Evolutionary conservation across 2,329 filamentous ascomycete genomes (phyloP).

Genomic region (Ramichloridium luteum): DNA sequence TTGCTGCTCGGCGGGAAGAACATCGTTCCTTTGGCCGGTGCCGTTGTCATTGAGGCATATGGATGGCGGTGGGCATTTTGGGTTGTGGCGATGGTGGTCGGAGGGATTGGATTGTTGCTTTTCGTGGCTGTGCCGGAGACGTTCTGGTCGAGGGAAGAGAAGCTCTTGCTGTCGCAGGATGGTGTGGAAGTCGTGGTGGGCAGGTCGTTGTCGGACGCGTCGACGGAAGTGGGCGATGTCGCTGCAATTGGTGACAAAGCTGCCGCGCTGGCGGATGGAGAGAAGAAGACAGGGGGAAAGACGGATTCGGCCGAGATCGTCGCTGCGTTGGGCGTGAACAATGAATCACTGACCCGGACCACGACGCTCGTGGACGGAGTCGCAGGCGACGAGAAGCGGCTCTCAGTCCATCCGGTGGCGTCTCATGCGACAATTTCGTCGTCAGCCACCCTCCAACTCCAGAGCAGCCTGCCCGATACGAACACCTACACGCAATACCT

Average conservation of each 20-base stretch:
- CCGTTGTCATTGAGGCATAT: conserved; percentile 63
- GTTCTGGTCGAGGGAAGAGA: conserved; percentile 52
- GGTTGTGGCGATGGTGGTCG: conserved; percentile 73
- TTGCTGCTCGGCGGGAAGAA: conserved; percentile 77
- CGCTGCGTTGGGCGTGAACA: not conserved
- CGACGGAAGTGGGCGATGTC: conserved; percentile 3
- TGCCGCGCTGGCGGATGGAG: no score
- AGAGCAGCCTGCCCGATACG: conserved; percentile 4
- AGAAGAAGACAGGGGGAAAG: not conserved
- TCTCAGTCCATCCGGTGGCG: no score
- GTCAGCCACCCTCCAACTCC: not conserved
- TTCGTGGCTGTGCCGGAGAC: conserved; percentile 92
- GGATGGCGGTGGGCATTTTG: conserved; percentile 54
- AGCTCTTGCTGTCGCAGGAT: conserved; percentile 11
- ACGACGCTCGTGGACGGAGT: not conserved
- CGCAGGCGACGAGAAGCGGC: not conserved
- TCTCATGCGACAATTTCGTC: no score
- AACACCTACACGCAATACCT: conserved; percentile 57
- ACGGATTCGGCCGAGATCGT: not conserved
- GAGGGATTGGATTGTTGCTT: conserved; percentile 54
- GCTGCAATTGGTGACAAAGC: not conserved
- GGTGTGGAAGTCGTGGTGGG: no score
- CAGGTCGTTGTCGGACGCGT: no score
- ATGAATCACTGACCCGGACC: not conserved
- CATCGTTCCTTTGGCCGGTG: conserved; percentile 73